A percentile compares a stretch with the other conserved stretches of the same genome.
phyloP scores from a whole-genome alignment of 176 grass and related monocot species.

The Carex scoparia region DNA sequence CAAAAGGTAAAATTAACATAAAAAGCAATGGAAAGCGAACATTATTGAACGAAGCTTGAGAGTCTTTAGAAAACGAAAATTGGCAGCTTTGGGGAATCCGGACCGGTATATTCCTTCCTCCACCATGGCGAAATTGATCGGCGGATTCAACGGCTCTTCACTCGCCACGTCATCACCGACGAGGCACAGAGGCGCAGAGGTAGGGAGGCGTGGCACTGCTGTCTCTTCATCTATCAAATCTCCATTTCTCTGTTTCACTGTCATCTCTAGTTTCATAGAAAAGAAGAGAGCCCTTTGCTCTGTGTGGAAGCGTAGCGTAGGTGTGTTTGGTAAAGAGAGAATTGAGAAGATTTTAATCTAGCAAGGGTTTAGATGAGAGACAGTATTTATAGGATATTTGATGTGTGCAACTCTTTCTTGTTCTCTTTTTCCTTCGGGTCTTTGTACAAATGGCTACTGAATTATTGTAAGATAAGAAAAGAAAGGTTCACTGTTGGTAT shows the following conservation, averaged over 20 bases:
- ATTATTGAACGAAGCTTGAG: conserved; percentile 79
- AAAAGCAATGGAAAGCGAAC: conserved; percentile 32
- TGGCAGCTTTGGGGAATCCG: conserved; percentile 48
- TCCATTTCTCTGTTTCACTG: conserved; percentile 39
- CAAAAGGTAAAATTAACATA: neutral
- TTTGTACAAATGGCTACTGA: neutral
- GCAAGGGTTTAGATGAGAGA: neutral
- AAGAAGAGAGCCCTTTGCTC: neutral
- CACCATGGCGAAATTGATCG: conserved; percentile 81
- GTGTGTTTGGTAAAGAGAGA: neutral
- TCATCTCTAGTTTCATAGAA: conserved; percentile 48
- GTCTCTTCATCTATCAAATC: conserved; percentile 13
- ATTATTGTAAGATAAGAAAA: conserved; percentile 5
- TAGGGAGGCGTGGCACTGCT: neutral
- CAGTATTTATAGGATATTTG: conserved; percentile 19
- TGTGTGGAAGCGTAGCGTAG: neutral
- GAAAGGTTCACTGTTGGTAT: neutral
- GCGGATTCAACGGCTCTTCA: conserved; percentile 29
- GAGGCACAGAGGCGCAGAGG: neutral
- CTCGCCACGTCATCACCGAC: neutral
- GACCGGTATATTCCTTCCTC: conserved; percentile 88
- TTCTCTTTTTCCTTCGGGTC: neutral
- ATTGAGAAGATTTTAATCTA: neutral
- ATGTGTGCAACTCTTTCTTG: neutral
- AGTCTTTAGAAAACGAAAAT: conserved; percentile 61